Conservation (phyloP, 2,329 filamentous ascomycete species). For the Apiospora sp. region DNA sequence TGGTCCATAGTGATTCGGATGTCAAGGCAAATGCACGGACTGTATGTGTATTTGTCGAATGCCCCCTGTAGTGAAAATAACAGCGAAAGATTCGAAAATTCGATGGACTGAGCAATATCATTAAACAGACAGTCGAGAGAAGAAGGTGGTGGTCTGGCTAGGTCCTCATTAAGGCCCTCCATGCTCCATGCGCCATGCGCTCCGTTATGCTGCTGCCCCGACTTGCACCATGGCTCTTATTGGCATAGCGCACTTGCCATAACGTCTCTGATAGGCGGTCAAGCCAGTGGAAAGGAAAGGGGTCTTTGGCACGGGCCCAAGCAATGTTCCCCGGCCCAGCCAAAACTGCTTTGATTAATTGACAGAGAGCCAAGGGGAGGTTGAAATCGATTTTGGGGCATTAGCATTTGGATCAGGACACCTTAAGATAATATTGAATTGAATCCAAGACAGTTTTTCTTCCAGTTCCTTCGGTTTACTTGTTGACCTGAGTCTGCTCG, state of each 20-base stretch:
- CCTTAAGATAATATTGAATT: neutral
- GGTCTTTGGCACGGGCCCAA: slow-evolving; percentile 15
- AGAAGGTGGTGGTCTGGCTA: neutral
- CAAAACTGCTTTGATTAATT: slow-evolving; percentile 12
- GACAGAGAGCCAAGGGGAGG: neutral
- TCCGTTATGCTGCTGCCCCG: neutral
- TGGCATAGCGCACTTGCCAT: slow-evolving; percentile 11
- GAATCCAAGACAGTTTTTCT: neutral
- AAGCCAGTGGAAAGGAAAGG: neutral
- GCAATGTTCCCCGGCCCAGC: slow-evolving; percentile 6
- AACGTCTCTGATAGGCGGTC: slow-evolving; percentile 11
- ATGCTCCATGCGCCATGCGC: neutral
- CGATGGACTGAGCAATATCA: neutral
- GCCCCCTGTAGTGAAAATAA: neutral
- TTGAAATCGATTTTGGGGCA: slow-evolving; percentile 5
- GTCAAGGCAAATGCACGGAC: neutral
- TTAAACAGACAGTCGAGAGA: neutral
- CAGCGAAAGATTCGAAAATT: neutral
- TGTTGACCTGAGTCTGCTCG: neutral
- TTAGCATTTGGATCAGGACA: slow-evolving; percentile 16
- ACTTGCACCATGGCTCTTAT: neutral
- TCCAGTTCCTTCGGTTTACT: neutral
- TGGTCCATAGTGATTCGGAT: neutral
- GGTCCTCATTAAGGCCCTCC: neutral
- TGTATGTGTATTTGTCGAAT: neutral